Evolutionary conservation across 2,329 filamentous ascomycete species (phyloP).

Genomic region (Phaeosphaeria sp.): DNA sequence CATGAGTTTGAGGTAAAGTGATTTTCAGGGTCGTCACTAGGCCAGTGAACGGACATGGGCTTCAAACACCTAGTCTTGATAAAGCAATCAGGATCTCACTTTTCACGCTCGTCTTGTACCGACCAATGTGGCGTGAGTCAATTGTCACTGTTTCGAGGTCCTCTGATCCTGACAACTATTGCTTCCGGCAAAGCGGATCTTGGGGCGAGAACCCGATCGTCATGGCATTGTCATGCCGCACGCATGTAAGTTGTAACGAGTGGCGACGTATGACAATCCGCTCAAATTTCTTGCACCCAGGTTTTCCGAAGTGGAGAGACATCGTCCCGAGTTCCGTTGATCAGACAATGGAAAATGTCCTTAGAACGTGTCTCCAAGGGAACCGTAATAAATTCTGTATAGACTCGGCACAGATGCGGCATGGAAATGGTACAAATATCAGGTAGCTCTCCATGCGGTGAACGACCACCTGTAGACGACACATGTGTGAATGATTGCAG

Average conservation of each 20-base stretch:
- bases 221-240: not conserved
- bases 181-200: not conserved
- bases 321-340: not conserved
- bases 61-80: not conserved
- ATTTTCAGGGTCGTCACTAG: not conserved
- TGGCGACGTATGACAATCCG: not conserved
- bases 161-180: not conserved
- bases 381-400: no score
- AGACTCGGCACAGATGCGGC: not conserved
- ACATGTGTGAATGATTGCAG: not conserved
- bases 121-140: not conserved
- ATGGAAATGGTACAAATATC: not conserved
- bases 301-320: not conserved
- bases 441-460: not conserved
- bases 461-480: not conserved
- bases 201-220: not conserved
- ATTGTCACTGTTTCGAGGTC: not conserved
- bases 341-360: not conserved
- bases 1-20: not conserved
- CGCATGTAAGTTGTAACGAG: not conserved
- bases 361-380: no score
- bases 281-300: not conserved
- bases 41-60: not conserved
- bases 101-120: not conserved
- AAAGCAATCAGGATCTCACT: not conserved